Conservation (phyloP, 352 stramenopile genomes). For the Phytophthora ramorum region DNA sequence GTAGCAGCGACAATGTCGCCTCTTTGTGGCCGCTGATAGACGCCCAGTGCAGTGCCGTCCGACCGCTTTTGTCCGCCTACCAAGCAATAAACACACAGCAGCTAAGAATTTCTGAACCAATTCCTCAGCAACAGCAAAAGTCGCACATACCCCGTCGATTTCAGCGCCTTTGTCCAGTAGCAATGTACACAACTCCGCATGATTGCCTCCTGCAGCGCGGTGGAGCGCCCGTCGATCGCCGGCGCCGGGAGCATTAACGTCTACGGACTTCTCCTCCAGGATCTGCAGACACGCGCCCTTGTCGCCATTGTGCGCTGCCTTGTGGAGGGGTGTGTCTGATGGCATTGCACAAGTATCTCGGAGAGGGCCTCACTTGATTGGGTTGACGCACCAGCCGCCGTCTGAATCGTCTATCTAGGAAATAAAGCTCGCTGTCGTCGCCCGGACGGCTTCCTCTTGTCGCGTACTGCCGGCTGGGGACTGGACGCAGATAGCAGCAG, state of each 20-base stretch:
- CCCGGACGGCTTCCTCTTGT: constrained; percentile 11
- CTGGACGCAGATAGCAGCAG: constrained; percentile 13
- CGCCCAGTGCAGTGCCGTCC: constrained; percentile 93
- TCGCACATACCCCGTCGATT: constrained; percentile 77
- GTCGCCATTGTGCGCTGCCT: constrained; percentile 91
- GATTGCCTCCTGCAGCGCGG: constrained; percentile 88
- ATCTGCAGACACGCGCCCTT: constrained; percentile 89
- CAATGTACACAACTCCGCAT: constrained; percentile 89
- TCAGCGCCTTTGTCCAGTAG: constrained; percentile 88
- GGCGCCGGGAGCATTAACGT: constrained; percentile 88
- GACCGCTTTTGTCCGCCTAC: constrained; percentile 92
- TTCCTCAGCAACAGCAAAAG: not conserved
- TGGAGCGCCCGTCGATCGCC: constrained; percentile 89
- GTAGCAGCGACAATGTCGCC: constrained; percentile 81
- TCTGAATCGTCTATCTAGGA: constrained; percentile 11
- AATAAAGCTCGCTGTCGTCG: constrained; percentile 16
- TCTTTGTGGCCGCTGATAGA: constrained; percentile 94
- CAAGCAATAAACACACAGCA: constrained; percentile 5
- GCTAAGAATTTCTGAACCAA: constrained; percentile 11
- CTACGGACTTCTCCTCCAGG: constrained; percentile 88
- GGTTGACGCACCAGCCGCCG: constrained; percentile 8
- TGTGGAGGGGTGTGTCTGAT: constrained; percentile 90
- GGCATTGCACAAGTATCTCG: constrained; percentile 57
- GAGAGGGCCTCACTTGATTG: constrained; percentile 6
- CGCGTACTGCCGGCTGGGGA: constrained; percentile 23